Evolutionary conservation across 23 red algal species (phyloP).

Genomic region (Gracilariopsis chorda): DNA sequence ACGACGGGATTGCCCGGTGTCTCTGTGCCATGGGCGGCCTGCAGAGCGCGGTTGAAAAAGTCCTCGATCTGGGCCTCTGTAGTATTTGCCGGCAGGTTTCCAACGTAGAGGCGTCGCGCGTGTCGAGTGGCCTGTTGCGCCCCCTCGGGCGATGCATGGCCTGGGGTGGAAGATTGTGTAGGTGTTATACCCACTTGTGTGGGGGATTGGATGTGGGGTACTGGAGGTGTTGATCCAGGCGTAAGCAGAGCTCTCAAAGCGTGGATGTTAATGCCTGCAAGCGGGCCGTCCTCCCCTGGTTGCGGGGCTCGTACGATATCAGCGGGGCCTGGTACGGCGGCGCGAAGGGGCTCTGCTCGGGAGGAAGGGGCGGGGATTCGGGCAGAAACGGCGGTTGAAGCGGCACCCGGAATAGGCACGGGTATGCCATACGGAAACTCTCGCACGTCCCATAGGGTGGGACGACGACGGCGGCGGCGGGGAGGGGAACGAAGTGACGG

Average conservation of each 20-base stretch:
- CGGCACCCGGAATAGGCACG: slow-evolving; percentile 14
- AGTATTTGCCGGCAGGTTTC: slow-evolving; percentile 74
- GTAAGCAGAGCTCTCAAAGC: slow-evolving; percentile 27
- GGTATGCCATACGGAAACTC: slow-evolving; percentile 61
- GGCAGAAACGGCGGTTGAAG: neutral
- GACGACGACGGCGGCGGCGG: slow-evolving; percentile 28
- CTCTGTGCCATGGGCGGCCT: slow-evolving; percentile 50
- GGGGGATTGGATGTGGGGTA: neutral
- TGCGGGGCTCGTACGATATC: slow-evolving; percentile 23
- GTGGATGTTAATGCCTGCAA: slow-evolving; percentile 44
- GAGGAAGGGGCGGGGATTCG: neutral
- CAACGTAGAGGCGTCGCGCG: slow-evolving; percentile 88
- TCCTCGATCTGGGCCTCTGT: slow-evolving; percentile 73
- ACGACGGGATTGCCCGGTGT: slow-evolving; percentile 65
- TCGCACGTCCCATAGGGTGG: slow-evolving; percentile 71
- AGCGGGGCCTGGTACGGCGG: neutral
- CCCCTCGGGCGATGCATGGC: neutral
- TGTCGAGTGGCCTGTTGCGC: slow-evolving; percentile 70
- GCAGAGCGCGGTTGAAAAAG: slow-evolving; percentile 82
- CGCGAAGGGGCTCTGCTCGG: neutral
- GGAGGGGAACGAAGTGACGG: neutral
- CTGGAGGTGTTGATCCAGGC: neutral
- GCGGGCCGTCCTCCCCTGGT: slow-evolving; percentile 13
- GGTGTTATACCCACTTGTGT: neutral
- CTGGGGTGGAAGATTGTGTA: neutral